Evolutionary conservation across 495 filamentous ascomycete genomes (phyloP), one percentile per base, ranked within the genome.

Genomic region (Penicillium tannophilum): DNA sequence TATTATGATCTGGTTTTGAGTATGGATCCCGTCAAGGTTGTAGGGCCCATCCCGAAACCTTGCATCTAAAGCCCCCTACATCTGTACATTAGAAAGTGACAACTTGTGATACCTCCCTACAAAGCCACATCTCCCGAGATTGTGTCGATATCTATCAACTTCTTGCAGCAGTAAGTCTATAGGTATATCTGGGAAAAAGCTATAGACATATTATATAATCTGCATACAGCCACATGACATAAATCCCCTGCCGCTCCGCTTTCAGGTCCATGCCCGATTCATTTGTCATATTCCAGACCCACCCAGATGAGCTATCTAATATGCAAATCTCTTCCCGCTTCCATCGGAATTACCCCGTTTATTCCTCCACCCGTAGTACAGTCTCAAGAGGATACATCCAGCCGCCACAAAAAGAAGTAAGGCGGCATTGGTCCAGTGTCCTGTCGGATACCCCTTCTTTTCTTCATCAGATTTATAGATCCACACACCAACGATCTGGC

Each of bases 401-500:
- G 51, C 58, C 24, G 66, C 52, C 10, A 77, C 74, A 33, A 74
- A 71, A 2, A 82, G 54, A 36, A 82, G 71, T 60, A 82, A 61
- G n/a, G 72, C 78, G 1, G 79, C 78, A 67, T 81, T 82, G 19
- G 77, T 78, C 73, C 79, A 82, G 52, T 84, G 86, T 1, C 87
- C 88, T 0, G 88, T 91, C 3, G 88, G 87, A 71, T 86, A 91
- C 0, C 88, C 88, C 5, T 46, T 66, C 35, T 72, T 69, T 14
- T 73, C 80, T 64, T 91, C 87, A 43, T 86, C 71, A 0, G 78
- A 72, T 61, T 86, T 87, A 69, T 89, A 91, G 43, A 90, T 89
- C 83, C 86, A 91, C 6, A 90, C 86, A 0, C 87, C 87, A 0
- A 84, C 83, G 24, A 90, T 89, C 66, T 90, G 86, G 5, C 87